Conservation (phyloP, 2,329 filamentous ascomycete genomes). For the Geosmithia flava region DNA sequence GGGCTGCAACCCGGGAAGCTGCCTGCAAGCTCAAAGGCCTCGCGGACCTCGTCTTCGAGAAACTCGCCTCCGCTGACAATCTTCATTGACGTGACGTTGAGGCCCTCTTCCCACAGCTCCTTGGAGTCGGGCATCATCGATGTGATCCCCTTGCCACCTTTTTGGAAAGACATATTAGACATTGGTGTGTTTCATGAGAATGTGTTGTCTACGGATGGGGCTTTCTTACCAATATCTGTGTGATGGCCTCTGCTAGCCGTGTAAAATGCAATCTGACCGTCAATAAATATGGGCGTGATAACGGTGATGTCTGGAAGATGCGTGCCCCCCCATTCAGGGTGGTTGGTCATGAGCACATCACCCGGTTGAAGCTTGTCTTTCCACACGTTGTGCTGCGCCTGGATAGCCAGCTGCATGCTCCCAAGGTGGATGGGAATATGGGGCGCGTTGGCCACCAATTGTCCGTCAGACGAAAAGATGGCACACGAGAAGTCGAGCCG, state of each 20-base stretch:
- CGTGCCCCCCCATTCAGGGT: constrained; percentile 23
- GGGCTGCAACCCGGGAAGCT: constrained; percentile 22
- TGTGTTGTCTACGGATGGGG: too few relatives aligned
- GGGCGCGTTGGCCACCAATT: constrained; percentile 26
- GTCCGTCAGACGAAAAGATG: constrained; percentile 25
- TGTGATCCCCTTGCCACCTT: constrained; percentile 20
- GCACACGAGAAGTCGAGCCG: constrained; percentile 29
- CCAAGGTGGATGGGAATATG: constrained; percentile 28
- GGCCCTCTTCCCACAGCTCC: constrained; percentile 30
- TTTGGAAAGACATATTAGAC: too few relatives aligned
- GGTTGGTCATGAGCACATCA: constrained; percentile 26
- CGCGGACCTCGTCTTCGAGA: constrained; percentile 17
- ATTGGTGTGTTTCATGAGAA: too few relatives aligned
- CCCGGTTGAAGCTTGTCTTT: constrained; percentile 19
- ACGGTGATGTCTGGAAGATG: constrained; percentile 28
- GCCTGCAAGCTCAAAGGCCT: constrained; percentile 17
- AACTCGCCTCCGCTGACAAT: constrained; percentile 22
- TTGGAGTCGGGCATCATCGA: constrained; percentile 28
- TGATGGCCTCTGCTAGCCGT: constrained; percentile 26
- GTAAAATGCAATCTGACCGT: constrained; percentile 20
- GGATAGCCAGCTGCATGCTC: constrained; percentile 27
- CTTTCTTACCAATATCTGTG: constrained; percentile 17
- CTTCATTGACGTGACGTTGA: constrained; percentile 23
- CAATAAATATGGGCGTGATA: constrained; percentile 24
- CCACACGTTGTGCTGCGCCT: constrained; percentile 21